A percentile compares a stretch with the other conserved stretches of the same genome.
phyloP scores from a whole-genome alignment of 2,329 filamentous ascomycete genomes.

The Venturia asperata region DNA sequence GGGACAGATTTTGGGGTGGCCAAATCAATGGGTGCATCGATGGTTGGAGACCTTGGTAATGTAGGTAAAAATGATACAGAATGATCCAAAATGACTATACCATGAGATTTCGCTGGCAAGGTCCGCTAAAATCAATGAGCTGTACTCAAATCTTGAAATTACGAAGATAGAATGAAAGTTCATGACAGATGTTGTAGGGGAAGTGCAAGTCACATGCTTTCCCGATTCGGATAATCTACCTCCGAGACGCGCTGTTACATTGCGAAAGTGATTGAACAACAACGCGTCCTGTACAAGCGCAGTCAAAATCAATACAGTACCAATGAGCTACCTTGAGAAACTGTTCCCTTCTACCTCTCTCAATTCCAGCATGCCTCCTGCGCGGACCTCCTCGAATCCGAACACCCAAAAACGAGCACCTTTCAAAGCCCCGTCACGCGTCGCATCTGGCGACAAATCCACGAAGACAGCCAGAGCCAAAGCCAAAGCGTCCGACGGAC shows the following conservation, averaged over 20 bases:
- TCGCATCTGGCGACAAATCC: constrained; percentile 4
- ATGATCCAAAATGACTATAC: too few relatives aligned
- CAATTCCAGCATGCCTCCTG: constrained; percentile 8
- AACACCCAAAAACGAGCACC: constrained; percentile 14
- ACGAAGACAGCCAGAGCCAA: background rate
- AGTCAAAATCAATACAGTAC: background rate
- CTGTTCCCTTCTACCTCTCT: constrained; percentile 9
- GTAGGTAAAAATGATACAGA: too few relatives aligned
- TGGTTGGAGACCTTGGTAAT: too few relatives aligned
- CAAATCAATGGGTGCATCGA: too few relatives aligned
- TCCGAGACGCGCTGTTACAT: background rate
- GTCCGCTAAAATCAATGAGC: too few relatives aligned
- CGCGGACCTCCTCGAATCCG: background rate
- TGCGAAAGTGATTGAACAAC: background rate
- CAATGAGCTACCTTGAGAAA: constrained; percentile 15
- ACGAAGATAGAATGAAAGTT: too few relatives aligned
- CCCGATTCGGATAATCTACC: background rate
- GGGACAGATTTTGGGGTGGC: too few relatives aligned
- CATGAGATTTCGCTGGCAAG: too few relatives aligned
- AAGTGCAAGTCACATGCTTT: background rate
- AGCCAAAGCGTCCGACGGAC: background rate
- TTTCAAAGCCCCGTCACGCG: constrained; percentile 17
- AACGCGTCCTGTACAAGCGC: background rate
- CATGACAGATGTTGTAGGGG: too few relatives aligned
- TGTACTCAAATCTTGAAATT: too few relatives aligned